Percentiles rank a stretch among this genome's conserved stretches.
These are phyloP conservation scores for Phialemoniopsis sp. DNA, from an alignment of 2,329 filamentous ascomycete species.

Conservation along the genomic window DNA sequence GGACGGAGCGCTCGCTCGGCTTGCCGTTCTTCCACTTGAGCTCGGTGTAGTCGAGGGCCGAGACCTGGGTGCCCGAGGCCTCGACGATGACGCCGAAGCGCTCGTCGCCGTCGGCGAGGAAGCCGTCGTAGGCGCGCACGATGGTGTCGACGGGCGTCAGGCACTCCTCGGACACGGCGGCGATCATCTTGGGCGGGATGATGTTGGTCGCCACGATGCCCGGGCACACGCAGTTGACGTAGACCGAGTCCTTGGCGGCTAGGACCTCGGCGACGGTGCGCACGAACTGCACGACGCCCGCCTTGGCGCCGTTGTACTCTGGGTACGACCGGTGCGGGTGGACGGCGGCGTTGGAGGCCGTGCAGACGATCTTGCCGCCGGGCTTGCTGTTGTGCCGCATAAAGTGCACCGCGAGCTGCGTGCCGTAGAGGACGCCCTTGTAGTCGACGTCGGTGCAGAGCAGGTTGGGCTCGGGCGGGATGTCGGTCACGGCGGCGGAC, in stretches of 20 bases:
- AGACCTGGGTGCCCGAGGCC: constrained; percentile 6
- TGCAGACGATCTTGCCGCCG: constrained; percentile 39
- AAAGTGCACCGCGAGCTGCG: constrained; percentile 44
- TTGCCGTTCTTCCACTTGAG: constrained; percentile 6
- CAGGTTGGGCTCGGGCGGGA: constrained; percentile 31
- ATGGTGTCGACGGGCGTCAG: constrained; percentile 38
- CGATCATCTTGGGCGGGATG: constrained; percentile 37
- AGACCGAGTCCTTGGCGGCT: constrained; percentile 39
- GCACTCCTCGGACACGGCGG: constrained; percentile 28
- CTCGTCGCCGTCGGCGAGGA: constrained; percentile 32
- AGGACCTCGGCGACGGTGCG: constrained; percentile 30
- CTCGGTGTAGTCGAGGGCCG: constrained; percentile 4
- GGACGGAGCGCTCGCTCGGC: constrained; percentile 6
- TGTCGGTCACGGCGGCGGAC: constrained; percentile 2
- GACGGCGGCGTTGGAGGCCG: constrained; percentile 35
- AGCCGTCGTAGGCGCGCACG: constrained; percentile 37
- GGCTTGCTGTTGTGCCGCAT: constrained; percentile 42
- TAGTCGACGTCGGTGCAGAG: constrained; percentile 42
- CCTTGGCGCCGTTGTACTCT: constrained; percentile 47
- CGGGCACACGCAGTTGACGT: constrained; percentile 43
- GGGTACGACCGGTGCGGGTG: constrained; percentile 38
- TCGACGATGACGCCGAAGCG: constrained; percentile 7
- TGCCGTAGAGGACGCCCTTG: constrained; percentile 46
- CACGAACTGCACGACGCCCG: constrained; percentile 37
- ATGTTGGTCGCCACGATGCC: constrained; percentile 40